Conservation (phyloP, 163 green algal species). For the Chloromonas sp. region DNA sequence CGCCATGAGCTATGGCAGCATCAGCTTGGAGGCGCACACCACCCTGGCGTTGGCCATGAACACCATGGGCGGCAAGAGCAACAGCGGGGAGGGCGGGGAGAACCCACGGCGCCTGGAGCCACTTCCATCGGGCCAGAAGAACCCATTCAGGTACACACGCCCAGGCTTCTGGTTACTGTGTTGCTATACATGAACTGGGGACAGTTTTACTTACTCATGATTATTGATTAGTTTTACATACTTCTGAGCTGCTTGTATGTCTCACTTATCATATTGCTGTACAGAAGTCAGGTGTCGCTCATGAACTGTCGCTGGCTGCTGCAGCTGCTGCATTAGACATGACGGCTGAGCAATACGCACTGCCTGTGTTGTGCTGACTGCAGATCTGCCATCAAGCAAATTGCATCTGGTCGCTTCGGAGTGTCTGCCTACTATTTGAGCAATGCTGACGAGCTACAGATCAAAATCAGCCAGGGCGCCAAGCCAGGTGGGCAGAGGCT, state of each 20-base stretch:
- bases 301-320: too few relatives aligned
- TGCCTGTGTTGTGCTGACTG: background rate
- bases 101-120: slow-evolving; percentile 72
- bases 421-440: slow-evolving; percentile 92
- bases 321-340: too few relatives aligned
- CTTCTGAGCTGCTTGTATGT: too few relatives aligned
- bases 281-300: too few relatives aligned
- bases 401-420: slow-evolving; percentile 87
- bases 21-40: slow-evolving; percentile 88
- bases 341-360: background rate
- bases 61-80: slow-evolving; percentile 83
- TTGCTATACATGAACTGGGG: too few relatives aligned
- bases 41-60: slow-evolving; percentile 95
- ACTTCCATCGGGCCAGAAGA: slow-evolving; percentile 51
- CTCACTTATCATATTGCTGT: too few relatives aligned
- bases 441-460: slow-evolving; percentile 92
- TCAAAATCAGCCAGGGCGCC: slow-evolving; percentile 87
- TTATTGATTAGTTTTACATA: too few relatives aligned
- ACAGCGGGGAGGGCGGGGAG: slow-evolving; percentile 76
- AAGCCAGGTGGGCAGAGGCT: slow-evolving; percentile 52
- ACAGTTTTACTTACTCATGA: too few relatives aligned
- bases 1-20: slow-evolving; percentile 69
- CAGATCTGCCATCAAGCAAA: slow-evolving; percentile 84
- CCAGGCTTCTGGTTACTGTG: too few relatives aligned
- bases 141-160: background rate